A percentile compares a stretch with the other conserved stretches of the same genome.
These are phyloP conservation scores for Cryphonectria japonica DNA, from an alignment of 2,329 filamentous ascomycete genomes.

Conservation along the genomic window DNA sequence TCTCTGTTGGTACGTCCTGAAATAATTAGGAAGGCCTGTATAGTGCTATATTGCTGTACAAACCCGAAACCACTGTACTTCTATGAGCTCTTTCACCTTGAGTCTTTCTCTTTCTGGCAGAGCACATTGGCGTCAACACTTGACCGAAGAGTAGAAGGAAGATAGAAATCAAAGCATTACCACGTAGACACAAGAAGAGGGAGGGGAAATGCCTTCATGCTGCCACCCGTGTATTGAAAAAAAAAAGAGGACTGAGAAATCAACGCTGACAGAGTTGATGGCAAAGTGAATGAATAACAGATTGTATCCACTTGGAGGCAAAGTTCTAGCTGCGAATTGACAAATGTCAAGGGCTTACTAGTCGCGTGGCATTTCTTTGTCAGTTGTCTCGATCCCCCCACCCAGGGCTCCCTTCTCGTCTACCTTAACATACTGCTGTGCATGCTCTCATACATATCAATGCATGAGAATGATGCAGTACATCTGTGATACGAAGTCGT, in stretches of 20 bases:
- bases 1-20: not conserved
- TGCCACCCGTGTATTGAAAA: not conserved
- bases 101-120: not conserved
- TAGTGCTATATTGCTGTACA: not conserved
- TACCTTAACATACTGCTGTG: slow-evolving; percentile 11
- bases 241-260: not conserved
- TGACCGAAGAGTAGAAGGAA: not conserved
- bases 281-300: not conserved
- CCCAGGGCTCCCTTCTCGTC: not conserved
- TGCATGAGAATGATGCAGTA: slow-evolving; percentile 1
- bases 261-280: not conserved
- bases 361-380: slow-evolving; percentile 28
- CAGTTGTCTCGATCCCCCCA: slow-evolving; percentile 20
- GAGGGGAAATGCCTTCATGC: not conserved
- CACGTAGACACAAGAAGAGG: not conserved
- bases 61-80: not conserved
- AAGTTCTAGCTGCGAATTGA: slow-evolving; percentile 16
- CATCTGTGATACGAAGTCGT: slow-evolving; percentile 4
- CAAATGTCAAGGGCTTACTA: slow-evolving; percentile 17
- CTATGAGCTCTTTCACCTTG: not conserved
- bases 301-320: slow-evolving; percentile 4
- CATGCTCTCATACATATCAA: slow-evolving; percentile 12
- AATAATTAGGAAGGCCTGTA: too few species aligned
- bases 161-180: not conserved
- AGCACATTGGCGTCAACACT: not conserved